These are phyloP conservation scores for Gaeumannomyces tritici DNA, from an alignment of 2,329 filamentous ascomycete genomes.

Conservation along the genomic window DNA sequence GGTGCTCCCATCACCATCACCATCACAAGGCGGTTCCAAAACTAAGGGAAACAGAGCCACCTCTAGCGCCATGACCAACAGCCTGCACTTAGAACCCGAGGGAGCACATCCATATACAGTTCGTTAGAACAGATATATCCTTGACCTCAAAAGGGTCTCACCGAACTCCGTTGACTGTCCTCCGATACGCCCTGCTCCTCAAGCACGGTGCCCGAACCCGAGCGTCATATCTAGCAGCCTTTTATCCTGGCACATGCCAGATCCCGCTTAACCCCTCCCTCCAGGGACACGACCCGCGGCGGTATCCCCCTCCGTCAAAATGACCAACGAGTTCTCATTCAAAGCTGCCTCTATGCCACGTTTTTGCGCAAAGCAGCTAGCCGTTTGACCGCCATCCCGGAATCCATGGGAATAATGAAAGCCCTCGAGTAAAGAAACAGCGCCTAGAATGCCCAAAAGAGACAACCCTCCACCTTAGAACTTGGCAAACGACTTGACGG, in stretches of 20 bases:
- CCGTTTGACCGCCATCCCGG: slow-evolving; percentile 3
- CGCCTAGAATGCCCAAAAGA: slow-evolving; percentile 4
- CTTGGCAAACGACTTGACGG: slow-evolving; percentile 96
- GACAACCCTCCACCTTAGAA: slow-evolving; percentile 56
- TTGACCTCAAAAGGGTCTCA: background rate
- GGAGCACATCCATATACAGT: background rate
- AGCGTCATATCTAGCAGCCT: background rate
- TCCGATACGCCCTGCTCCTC: background rate
- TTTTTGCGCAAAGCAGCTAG: slow-evolving; percentile 4
- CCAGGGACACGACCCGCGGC: background rate
- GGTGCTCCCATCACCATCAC: too few relatives aligned
- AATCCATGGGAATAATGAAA: slow-evolving; percentile 4
- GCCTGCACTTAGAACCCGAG: too few relatives aligned
- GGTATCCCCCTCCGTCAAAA: background rate
- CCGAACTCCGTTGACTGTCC: background rate
- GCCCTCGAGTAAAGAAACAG: slow-evolving; percentile 4
- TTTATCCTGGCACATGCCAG: background rate
- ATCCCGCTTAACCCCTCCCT: background rate
- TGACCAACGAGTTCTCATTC: slow-evolving; percentile 6
- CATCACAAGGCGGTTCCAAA: too few relatives aligned
- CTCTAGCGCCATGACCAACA: too few relatives aligned
- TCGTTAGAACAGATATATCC: background rate
- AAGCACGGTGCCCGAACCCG: background rate
- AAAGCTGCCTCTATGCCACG: slow-evolving; percentile 2
- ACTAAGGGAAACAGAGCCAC: too few relatives aligned